Evolutionary conservation across 1,139 yeast genomes (phyloP).

Genomic region (Citeromyces siamensis): DNA sequence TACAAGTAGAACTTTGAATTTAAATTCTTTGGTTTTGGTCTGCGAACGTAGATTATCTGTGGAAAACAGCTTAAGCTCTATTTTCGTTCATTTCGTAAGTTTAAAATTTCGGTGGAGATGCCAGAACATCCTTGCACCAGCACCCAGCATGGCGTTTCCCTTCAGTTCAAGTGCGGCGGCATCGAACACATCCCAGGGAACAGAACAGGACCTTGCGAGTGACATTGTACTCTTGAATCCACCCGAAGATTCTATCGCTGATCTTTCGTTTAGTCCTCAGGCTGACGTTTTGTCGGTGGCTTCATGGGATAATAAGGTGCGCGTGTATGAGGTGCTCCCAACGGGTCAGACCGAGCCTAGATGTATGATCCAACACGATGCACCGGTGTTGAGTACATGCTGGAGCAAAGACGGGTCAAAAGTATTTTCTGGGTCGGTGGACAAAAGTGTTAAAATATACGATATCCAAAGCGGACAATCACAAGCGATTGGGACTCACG

Average conservation of each 20-base stretch:
- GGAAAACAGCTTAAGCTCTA: too few relatives aligned
- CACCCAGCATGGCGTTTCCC: not conserved
- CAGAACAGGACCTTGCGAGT: constrained; percentile 59
- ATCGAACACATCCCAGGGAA: constrained; percentile 19
- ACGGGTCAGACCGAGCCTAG: constrained; percentile 71
- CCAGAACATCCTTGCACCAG: constrained; percentile 2
- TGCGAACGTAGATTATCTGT: too few relatives aligned
- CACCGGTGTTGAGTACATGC: constrained; percentile 70
- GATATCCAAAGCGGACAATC: constrained; percentile 77
- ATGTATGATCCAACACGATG: constrained; percentile 84
- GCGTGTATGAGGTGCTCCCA: constrained; percentile 75
- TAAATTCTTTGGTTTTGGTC: too few relatives aligned
- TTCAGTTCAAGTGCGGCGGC: constrained; percentile 3
- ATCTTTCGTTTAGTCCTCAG: constrained; percentile 82
- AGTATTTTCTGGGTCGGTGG: constrained; percentile 87
- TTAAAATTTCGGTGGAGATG: not conserved
- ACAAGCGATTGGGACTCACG: constrained; percentile 80
- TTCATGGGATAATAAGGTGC: constrained; percentile 93
- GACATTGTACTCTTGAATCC: constrained; percentile 74
- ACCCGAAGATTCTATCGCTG: constrained; percentile 89
- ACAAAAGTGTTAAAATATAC: constrained; percentile 74
- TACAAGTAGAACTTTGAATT: too few relatives aligned
- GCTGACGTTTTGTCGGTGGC: constrained; percentile 74
- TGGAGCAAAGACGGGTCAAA: constrained; percentile 86
- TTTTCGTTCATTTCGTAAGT: too few relatives aligned